Percentiles rank a stretch among this genome's conserved stretches.
Conservation (phyloP, 192 early-diverging fungal species). For the Backusella morwellensis region DNA sequence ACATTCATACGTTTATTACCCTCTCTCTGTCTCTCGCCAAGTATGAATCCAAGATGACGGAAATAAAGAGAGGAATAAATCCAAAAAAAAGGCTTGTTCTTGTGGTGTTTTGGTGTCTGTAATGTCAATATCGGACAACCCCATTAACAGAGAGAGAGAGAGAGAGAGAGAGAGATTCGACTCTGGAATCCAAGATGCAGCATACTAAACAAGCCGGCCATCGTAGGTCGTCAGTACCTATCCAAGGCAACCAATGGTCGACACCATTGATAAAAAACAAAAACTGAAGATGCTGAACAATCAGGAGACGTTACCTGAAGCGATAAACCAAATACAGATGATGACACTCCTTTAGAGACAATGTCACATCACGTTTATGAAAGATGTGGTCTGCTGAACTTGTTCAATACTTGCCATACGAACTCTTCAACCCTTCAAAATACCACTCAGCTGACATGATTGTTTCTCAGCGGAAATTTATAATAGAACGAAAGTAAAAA, state of each 20-base stretch:
- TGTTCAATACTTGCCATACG: slow-evolving; percentile 88
- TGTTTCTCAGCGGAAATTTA: slow-evolving; percentile 43
- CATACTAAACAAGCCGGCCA: background rate
- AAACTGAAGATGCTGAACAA: background rate
- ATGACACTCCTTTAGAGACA: background rate
- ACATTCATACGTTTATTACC: no score
- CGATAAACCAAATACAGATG: background rate
- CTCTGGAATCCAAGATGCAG: background rate
- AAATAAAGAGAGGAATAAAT: background rate
- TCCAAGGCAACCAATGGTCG: background rate
- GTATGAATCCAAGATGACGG: background rate
- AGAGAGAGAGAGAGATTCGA: background rate
- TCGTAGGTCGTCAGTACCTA: background rate
- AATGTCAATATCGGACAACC: background rate
- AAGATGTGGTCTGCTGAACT: slow-evolving; percentile 66
- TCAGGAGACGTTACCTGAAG: background rate
- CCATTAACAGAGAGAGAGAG: background rate
- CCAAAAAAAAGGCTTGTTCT: no score
- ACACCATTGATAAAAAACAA: background rate
- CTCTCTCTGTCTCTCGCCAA: background rate
- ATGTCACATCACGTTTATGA: background rate
- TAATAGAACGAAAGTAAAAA: slow-evolving; percentile 62
- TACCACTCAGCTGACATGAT: slow-evolving; percentile 62
- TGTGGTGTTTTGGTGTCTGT: background rate
- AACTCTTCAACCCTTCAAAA: slow-evolving; percentile 75